These are phyloP conservation scores for Wickerhamiella bombiphila DNA, from an alignment of 805 yeast genomes.

Conservation along the genomic window DNA sequence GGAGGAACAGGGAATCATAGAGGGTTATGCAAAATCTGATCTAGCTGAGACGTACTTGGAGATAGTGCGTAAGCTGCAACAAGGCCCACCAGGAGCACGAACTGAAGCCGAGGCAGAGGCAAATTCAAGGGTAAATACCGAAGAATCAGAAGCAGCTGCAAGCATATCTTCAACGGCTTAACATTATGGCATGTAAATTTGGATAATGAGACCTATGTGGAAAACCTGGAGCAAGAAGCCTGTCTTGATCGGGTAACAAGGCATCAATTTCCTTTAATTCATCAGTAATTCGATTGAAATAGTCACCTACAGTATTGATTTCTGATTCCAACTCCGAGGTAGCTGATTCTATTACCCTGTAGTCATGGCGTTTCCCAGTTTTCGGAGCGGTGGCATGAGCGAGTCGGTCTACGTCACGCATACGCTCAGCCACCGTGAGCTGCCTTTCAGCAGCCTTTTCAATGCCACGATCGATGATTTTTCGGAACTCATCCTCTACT, in stretches of 20 bases:
- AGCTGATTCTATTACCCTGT: too few relatives aligned
- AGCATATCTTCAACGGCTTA: not conserved
- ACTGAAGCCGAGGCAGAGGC: not conserved
- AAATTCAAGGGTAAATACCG: not conserved
- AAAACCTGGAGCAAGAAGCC: not conserved
- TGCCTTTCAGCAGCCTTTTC: not conserved
- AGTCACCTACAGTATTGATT: not conserved
- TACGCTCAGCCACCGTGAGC: not conserved
- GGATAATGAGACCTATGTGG: slow-evolving; percentile 3
- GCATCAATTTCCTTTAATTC: slow-evolving; percentile 1
- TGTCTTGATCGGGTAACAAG: not conserved
- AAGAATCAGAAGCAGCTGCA: not conserved
- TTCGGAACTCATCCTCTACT: not conserved
- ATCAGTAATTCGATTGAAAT: not conserved
- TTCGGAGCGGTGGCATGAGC: not conserved
- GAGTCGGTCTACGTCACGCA: not conserved
- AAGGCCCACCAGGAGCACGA: slow-evolving; percentile 14
- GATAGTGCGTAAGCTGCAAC: slow-evolving; percentile 24
- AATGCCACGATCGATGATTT: not conserved
- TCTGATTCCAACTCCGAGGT: too few relatives aligned
- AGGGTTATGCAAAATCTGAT: slow-evolving; percentile 21
- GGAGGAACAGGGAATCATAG: slow-evolving; percentile 41
- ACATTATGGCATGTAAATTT: slow-evolving; percentile 1
- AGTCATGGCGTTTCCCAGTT: not conserved
- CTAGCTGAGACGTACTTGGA: slow-evolving; percentile 32